Evolutionary conservation across 2,329 filamentous ascomycete genomes (phyloP), one percentile per base, ranked within the genome.

Genomic region (Truncatella angustata): DNA sequence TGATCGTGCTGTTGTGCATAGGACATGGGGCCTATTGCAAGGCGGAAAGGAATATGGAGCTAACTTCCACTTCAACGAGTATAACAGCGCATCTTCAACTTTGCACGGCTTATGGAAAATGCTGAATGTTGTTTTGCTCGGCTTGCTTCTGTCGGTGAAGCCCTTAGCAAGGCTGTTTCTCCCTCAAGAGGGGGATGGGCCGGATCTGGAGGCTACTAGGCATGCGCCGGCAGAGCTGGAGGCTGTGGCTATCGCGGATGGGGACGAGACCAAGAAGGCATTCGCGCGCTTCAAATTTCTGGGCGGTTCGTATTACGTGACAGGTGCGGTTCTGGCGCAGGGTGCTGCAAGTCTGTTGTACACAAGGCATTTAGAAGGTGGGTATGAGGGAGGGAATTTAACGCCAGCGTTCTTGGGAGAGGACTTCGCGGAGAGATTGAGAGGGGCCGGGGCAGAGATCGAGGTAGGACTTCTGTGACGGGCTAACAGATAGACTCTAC

Each of bases 311-410:
- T 63, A 63, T 40, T 49, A 55, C 14, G 20, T 54, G 11, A 60
- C 59, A 4, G 59, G 49, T 9, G 51, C 60, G 9, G 53, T 59
- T 6, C 32, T 63, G 4, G 54, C 56, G 2, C 50, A 62, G 3
- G 60, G 42, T 16, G 60, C 56, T 14, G 56, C 59, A 16, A 59
- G 53, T 14, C 51, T 63, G 16, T 43, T 63, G 14, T 61, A 58
- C 32, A 32, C 20, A 9, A 54, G 56, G 20, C 52, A 52, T 12
- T n/a, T 61, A 4, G 55, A 52, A 32, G 52, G 51, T 10, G 42
- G 44, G 4, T 16, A 47, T 12, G 35, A 44, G 1, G 54, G 58
- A 2, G 60, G 60, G 4, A 59, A 56, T 20, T 49, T 62, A 10
- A 61, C 58, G 2, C 59, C 58, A 14, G 58, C 55, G 42, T 56